phyloP scores from a whole-genome alignment of 2,329 filamentous ascomycete genomes.

The Botrytis cinerea region DNA sequence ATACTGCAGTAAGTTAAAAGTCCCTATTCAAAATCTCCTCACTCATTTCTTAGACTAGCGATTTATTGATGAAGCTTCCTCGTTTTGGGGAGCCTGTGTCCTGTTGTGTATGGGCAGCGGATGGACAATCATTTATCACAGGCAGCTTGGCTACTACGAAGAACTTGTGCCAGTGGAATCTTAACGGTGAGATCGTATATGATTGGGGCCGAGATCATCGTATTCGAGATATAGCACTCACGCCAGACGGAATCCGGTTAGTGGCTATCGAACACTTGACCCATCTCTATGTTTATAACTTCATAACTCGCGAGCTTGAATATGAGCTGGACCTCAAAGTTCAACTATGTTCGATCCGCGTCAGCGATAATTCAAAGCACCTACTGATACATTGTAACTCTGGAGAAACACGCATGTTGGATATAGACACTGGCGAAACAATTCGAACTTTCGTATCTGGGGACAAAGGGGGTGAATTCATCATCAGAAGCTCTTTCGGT shows the following conservation, averaged over 20 bases:
- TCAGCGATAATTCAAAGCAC: conserved; percentile 78
- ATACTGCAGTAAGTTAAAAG: conserved; percentile 58
- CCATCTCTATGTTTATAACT: conserved; percentile 80
- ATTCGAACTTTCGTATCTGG: conserved; percentile 71
- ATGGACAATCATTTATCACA: conserved; percentile 76
- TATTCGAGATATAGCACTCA: conserved; percentile 83
- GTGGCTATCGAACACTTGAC: conserved; percentile 73
- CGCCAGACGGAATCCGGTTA: conserved; percentile 75
- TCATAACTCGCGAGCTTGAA: conserved; percentile 70
- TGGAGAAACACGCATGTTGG: conserved; percentile 75
- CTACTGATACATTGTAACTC: conserved; percentile 81
- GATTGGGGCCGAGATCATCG: conserved; percentile 72
- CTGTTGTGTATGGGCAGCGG: conserved; percentile 83
- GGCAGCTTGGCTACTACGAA: conserved; percentile 70
- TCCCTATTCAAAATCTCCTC: neutral
- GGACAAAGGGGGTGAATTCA: conserved; percentile 70
- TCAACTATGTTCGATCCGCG: conserved; percentile 74
- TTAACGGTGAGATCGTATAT: conserved; percentile 61
- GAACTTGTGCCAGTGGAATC: conserved; percentile 71
- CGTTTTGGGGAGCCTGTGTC: conserved; percentile 83
- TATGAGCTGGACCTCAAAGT: conserved; percentile 70
- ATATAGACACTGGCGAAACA: conserved; percentile 71
- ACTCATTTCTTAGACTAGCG: conserved; percentile 56
- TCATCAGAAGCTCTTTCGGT: conserved; percentile 83
- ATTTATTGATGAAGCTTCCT: conserved; percentile 62